Conservation (phyloP, 176 grass and related monocot species). For the Cocos nucifera region DNA sequence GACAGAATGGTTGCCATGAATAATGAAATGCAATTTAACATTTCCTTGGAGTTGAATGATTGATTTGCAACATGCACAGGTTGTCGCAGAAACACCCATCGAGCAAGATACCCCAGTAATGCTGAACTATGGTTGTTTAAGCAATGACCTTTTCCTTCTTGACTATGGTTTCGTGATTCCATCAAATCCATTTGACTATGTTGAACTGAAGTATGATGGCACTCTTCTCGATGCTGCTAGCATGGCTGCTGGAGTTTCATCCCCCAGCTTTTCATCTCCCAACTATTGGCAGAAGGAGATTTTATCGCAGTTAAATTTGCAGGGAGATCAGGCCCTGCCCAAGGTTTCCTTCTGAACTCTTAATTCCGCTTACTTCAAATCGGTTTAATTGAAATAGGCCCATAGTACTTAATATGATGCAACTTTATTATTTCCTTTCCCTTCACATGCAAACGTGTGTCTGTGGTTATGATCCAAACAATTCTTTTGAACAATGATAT, state of each 20-base stretch:
- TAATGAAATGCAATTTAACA: no score
- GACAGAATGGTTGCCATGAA: no score
- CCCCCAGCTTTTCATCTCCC: constrained; percentile 69
- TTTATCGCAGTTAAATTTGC: constrained; percentile 59
- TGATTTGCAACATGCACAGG: constrained; percentile 26
- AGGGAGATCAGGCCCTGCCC: constrained; percentile 53
- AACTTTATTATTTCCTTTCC: no score
- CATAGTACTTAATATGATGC: no score
- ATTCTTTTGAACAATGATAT: no score
- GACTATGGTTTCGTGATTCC: constrained; percentile 96
- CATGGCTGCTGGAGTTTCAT: constrained; percentile 74
- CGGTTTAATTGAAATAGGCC: no score
- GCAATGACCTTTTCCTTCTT: constrained; percentile 83
- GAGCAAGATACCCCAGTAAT: constrained; percentile 49
- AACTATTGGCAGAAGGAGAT: constrained; percentile 64
- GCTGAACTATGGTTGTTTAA: constrained; percentile 83
- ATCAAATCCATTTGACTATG: constrained; percentile 64
- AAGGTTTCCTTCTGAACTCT: constrained; percentile 38
- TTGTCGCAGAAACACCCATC: constrained; percentile 63
- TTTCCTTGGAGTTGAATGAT: no score
- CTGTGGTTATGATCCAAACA: no score
- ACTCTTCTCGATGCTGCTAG: constrained; percentile 85
- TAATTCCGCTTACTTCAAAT: neutral
- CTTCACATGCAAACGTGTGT: no score
- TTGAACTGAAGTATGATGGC: constrained; percentile 84